These are phyloP conservation scores for Chondrostereum purpureum DNA, from an alignment of 1,284 basidiomycete species.

Conservation along the genomic window DNA sequence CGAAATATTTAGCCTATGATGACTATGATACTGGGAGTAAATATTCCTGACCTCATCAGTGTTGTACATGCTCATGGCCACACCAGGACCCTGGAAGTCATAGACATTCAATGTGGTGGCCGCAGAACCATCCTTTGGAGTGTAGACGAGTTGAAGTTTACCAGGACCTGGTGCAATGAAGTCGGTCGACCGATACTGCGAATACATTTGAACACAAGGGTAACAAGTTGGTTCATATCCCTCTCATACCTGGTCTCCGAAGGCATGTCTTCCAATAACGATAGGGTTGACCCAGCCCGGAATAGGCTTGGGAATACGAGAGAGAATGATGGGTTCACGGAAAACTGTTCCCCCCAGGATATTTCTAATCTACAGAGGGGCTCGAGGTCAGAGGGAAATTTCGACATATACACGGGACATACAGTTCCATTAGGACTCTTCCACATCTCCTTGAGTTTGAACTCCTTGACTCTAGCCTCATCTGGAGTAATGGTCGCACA, in stretches of 20 bases:
- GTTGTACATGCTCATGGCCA: slow-evolving; percentile 94
- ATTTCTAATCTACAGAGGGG: slow-evolving; percentile 72
- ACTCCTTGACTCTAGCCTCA: slow-evolving; percentile 90
- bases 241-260: slow-evolving; percentile 81
- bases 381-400: slow-evolving; percentile 10
- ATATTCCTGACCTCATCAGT: slow-evolving; percentile 71
- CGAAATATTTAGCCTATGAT: not conserved
- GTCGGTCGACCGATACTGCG: slow-evolving; percentile 87
- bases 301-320: slow-evolving; percentile 86
- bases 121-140: slow-evolving; percentile 65
- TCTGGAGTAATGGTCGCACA: slow-evolving; percentile 99
- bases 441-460: slow-evolving; percentile 99
- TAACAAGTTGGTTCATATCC: slow-evolving; percentile 3
- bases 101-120: slow-evolving; percentile 75
- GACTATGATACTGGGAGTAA: not conserved
- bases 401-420: slow-evolving; percentile 21
- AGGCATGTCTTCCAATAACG: slow-evolving; percentile 94
- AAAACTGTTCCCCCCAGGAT: slow-evolving; percentile 98
- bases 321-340: slow-evolving; percentile 94
- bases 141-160: slow-evolving; percentile 85
- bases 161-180: slow-evolving; percentile 83
- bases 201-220: too few species aligned
- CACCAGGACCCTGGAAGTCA: slow-evolving; percentile 85
- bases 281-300: slow-evolving; percentile 98
- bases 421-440: slow-evolving; percentile 92